A percentile compares a stretch with the other conserved stretches of the same genome.
These are phyloP conservation scores for Aspergillus candidus DNA, from an alignment of 2,329 filamentous ascomycete genomes.

Conservation along the genomic window DNA sequence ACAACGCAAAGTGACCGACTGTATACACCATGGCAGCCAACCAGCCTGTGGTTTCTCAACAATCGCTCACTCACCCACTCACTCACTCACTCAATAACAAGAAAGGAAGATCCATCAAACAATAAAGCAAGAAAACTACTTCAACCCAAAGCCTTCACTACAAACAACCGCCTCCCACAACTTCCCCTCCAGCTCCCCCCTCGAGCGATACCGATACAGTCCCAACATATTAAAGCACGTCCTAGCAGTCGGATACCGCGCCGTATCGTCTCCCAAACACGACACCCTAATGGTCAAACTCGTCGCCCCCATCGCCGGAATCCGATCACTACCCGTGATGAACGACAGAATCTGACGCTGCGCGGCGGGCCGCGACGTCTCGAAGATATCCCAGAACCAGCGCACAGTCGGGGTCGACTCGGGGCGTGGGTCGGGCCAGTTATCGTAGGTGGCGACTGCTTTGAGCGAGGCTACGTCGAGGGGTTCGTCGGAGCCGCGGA, in stretches of 20 bases:
- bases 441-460: conserved; percentile 74
- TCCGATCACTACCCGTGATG: conserved; percentile 83
- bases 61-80: too few relatives aligned
- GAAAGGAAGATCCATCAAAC: conserved; percentile 3
- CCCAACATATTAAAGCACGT: conserved; percentile 87
- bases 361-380: conserved; percentile 56
- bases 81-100: too few relatives aligned
- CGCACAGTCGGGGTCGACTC: conserved; percentile 62
- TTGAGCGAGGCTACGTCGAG: conserved; percentile 71
- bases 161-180: conserved; percentile 83
- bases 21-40: too few relatives aligned
- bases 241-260: conserved; percentile 74
- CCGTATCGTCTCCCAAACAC: conserved; percentile 67
- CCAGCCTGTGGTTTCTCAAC: too few relatives aligned
- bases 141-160: conserved; percentile 88
- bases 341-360: conserved; percentile 79
- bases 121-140: conserved; percentile 31
- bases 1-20: too few relatives aligned
- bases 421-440: conserved; percentile 56
- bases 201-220: conserved; percentile 65
- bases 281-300: conserved; percentile 70
- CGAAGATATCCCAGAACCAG: conserved; percentile 89
- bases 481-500: conserved; percentile 76
- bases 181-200: conserved; percentile 61
- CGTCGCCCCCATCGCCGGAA: conserved; percentile 79